phyloP scores from a whole-genome alignment of 2,329 filamentous ascomycete species.

The Stagonosporopsis tanaceti region DNA sequence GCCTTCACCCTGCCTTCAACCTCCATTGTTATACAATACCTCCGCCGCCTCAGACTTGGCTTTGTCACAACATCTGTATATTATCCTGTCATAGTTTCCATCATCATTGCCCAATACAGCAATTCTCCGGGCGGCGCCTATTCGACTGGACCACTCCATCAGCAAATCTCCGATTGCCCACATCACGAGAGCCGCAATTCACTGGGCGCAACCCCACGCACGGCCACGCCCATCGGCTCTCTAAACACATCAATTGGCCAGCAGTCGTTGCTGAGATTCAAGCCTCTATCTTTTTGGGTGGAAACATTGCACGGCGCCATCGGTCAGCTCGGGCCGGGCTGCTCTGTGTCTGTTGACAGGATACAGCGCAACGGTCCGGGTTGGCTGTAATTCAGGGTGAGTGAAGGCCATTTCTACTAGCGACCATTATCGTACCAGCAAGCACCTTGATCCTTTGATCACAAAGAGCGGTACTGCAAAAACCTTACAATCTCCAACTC shows the following conservation, averaged over 20 bases:
- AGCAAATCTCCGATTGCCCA: constrained; percentile 28
- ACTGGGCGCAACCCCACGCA: constrained; percentile 38
- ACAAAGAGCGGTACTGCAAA: background rate
- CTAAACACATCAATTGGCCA: constrained; percentile 46
- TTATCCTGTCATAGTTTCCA: constrained; percentile 34
- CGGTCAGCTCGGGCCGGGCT: constrained; percentile 43
- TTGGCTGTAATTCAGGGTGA: constrained; percentile 34
- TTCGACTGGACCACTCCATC: constrained; percentile 20
- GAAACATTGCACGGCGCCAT: constrained; percentile 33
- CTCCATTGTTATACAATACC: constrained; percentile 37
- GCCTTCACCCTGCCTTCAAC: constrained; percentile 27
- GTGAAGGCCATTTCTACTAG: background rate
- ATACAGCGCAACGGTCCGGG: constrained; percentile 45
- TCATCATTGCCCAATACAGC: constrained; percentile 39
- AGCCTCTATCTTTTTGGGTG: constrained; percentile 38
- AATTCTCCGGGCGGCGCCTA: constrained; percentile 41
- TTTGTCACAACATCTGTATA: constrained; percentile 20
- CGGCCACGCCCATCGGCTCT: constrained; percentile 26
- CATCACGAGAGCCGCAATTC: constrained; percentile 47
- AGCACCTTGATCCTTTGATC: background rate
- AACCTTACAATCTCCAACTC: background rate
- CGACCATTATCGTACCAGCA: background rate
- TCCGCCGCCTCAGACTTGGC: constrained; percentile 8
- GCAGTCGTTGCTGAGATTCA: constrained; percentile 35
- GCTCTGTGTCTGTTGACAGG: constrained; percentile 42